These are phyloP conservation scores for Talaromyces liani DNA, from an alignment of 495 filamentous ascomycete species.

Conservation along the genomic window DNA sequence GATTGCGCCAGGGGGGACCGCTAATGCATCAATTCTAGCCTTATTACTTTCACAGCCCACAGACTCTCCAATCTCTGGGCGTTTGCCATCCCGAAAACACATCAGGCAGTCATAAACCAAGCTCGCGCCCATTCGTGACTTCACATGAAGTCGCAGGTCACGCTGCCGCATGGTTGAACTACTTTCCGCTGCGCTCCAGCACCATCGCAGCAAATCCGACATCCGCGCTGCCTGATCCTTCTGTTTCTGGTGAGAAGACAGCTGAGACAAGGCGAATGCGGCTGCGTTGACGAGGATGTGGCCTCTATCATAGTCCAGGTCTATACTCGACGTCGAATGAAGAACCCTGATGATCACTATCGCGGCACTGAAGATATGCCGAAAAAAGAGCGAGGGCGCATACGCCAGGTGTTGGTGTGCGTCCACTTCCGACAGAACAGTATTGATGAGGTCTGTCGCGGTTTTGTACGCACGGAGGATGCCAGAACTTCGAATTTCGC, in stretches of 20 bases:
- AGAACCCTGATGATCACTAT: not conserved
- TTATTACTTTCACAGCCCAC: too few relatives aligned
- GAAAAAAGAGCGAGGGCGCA: not conserved
- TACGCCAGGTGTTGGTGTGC: not conserved
- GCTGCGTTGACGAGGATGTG: not conserved
- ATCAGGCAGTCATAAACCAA: not conserved
- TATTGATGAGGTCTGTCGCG: not conserved
- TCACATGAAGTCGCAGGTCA: not conserved
- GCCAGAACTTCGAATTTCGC: not conserved
- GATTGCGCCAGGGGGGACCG: too few relatives aligned
- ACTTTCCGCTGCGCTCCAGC: not conserved
- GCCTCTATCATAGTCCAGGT: not conserved
- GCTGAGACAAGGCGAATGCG: not conserved
- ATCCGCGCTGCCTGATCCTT: not conserved
- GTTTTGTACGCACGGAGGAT: conserved; percentile 1
- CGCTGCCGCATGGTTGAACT: not conserved
- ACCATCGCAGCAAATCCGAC: not conserved
- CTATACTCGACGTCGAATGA: not conserved
- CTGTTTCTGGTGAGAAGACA: too few relatives aligned
- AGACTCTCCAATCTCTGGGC: too few relatives aligned
- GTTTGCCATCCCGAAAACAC: too few relatives aligned
- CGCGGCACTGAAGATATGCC: not conserved
- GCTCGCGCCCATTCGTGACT: not conserved
- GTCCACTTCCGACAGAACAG: not conserved
- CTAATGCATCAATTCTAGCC: too few relatives aligned